phyloP scores from a whole-genome alignment of 2,329 filamentous ascomycete genomes.

The Apiospora kogelbergensis region DNA sequence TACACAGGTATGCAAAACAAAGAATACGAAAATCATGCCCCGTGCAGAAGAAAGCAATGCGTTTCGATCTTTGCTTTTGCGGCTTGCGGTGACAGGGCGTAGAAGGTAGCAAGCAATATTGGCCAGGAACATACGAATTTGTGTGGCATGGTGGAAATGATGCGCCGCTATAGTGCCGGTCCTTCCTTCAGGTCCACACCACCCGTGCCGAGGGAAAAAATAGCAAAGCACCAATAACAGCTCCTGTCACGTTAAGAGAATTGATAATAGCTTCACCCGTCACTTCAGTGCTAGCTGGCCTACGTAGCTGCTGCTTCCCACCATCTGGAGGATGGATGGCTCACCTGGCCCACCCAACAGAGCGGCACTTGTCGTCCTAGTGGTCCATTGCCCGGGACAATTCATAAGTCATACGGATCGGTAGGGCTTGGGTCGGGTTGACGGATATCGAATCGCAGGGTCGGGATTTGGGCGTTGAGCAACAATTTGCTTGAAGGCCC shows the following conservation, averaged over 20 bases:
- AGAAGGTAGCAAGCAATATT: neutral
- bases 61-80: conserved; percentile 1
- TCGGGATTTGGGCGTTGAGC: neutral
- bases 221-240: neutral
- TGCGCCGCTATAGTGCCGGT: conserved; percentile 6
- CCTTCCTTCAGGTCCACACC: neutral
- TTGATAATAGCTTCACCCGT: neutral
- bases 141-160: conserved; percentile 7
- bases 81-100: neutral
- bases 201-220: neutral
- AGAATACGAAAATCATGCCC: neutral
- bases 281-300: neutral
- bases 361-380: neutral
- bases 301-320: conserved; percentile 2
- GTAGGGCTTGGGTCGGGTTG: neutral
- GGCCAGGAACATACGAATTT: neutral
- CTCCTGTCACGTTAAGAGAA: neutral
- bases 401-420: neutral
- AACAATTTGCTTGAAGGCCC: neutral
- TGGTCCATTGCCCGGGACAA: neutral
- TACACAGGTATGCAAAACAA: neutral
- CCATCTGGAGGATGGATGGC: neutral
- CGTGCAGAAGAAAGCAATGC: neutral
- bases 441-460: neutral
- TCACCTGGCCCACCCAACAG: neutral